Base-by-base conservation (phyloP, 495 filamentous ascomycete species). In the Neurospora sp. region DNA sequence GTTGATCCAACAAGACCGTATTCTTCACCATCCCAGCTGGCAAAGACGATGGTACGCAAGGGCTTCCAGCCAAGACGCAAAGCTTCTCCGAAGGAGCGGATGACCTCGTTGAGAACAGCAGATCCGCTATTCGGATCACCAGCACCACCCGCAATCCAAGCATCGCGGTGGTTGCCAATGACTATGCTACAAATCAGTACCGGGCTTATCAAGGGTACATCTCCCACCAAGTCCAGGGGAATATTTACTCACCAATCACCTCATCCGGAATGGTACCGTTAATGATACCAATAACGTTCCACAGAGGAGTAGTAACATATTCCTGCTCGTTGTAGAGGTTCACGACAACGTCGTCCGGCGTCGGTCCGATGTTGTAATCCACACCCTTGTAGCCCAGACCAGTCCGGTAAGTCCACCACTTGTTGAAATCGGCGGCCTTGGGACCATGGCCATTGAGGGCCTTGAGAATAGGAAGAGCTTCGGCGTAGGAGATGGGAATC, bases 251-350 rank as follows among this genome's bases (percentile, higher is more conserved):
- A 80, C 78, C 40, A 22, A 80, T 86, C 12, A 97, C 94, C 78
- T 98, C 95, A 68, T 86, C 81, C 1, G 89, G 84, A 70, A 97
- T 89, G 9, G 89, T 90, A n/a, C 96, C 96, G 72, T 97, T 97
- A 81, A 99, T 94, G 39, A 94, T 85, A 40, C 96, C 96, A 73
- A 99, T 96, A 14, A 96, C 93, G 75, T 99, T 93, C 96, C 96
- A 99, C 71, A 96, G 81, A 4, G 94, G 94, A 0, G 93, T 97
- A 0, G 87, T 96, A 27, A 91, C 89, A 75, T 98, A 97, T 59
- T 97, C 92, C 79, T 97, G 93, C 73, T 93, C 84, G 78, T 97
- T 98, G 77, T 91, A 83, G 14, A 99, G 86, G 77, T 96, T 96
- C 70, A 98, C 84, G 3, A 90, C 88, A 1, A 96, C 80, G 61